These are phyloP conservation scores for Fragaria iinumae DNA, from an alignment of 306 rosid species.

Conservation along the genomic window DNA sequence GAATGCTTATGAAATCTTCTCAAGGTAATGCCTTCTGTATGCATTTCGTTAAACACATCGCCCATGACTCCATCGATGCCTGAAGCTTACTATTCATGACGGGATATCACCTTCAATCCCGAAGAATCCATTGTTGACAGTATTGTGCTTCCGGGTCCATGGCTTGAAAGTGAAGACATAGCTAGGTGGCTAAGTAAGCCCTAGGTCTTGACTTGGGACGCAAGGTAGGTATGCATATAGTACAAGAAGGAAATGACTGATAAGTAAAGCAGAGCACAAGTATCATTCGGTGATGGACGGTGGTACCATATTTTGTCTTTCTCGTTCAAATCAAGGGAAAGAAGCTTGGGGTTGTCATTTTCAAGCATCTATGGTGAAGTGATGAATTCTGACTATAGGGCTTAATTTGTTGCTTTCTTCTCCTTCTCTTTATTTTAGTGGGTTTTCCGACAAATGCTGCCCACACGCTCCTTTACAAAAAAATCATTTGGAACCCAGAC, in stretches of 20 bases:
- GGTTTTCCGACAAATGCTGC: conserved; percentile 11
- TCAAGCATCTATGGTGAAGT: conserved; percentile 8
- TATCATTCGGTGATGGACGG: background rate
- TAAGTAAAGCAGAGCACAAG: background rate
- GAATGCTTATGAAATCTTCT: background rate
- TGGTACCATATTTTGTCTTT: conserved; percentile 2
- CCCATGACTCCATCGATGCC: background rate
- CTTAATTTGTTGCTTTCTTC: conserved; percentile 5
- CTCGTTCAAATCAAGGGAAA: background rate
- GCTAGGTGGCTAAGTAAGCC: background rate
- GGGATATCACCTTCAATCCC: background rate
- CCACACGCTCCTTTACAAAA: background rate
- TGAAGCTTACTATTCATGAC: background rate
- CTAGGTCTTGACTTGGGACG: background rate
- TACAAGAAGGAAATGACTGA: background rate
- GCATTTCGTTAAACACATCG: too few species aligned
- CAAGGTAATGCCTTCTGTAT: background rate
- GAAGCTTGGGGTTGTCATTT: background rate
- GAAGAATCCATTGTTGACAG: background rate
- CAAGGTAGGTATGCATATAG: background rate
- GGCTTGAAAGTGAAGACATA: background rate
- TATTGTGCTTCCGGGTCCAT: background rate
- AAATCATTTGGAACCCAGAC: background rate
- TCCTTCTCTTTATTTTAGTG: conserved; percentile 5
- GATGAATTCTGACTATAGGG: background rate